Evolutionary conservation across 352 stramenopile species (phyloP), one percentile per base, ranked within the genome.

Genomic region (Blastocystis sp.): DNA sequence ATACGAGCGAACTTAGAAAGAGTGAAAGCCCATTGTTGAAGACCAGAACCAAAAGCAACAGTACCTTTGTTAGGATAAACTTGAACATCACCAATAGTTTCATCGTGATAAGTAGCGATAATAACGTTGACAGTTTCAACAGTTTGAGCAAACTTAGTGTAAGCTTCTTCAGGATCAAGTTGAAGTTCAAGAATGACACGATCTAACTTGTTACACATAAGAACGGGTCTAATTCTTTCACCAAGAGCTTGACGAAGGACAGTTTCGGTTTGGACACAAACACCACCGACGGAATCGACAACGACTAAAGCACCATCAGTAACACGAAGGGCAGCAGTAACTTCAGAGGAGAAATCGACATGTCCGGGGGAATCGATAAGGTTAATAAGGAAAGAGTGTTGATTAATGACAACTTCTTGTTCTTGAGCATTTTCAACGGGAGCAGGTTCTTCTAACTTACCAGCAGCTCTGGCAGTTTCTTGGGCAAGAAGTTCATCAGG

Each of bases 161-260:
- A 99, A 66, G 93, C 88, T 70, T 98, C 91, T 74, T 96, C 90
- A 18, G 90, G 86, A 67, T 89, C 83, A 36, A 98, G 79, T 71
- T 97, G 85, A 33, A 99, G 75, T 78, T 97, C 89, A 2, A 97
- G 76, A 47, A 98, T 77, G 41, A 86, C 86, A 66, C 88, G 88
- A 77, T 99, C 91, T 23, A 97, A 85, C 79, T 99, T 99, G 85
- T 99, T 98, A 36, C 96, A 83, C 88, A 97, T 96, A 30, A 98
- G 82, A 71, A 95, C 84, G 30, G 89, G 91, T 70, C 85, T 86
- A 42, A 99, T 88, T 74, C 87, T 83, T 74, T 98, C 89, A 54
- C 72, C 72, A 72, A 96, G 94, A 33, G 91, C 84, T 77, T 97
- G 89, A 71, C 88, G 86, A 44, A 98, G 75, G 67, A 98, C 89